phyloP scores from a whole-genome alignment of 164 flowering plant genomes.

The Nymphaea thermarum region DNA sequence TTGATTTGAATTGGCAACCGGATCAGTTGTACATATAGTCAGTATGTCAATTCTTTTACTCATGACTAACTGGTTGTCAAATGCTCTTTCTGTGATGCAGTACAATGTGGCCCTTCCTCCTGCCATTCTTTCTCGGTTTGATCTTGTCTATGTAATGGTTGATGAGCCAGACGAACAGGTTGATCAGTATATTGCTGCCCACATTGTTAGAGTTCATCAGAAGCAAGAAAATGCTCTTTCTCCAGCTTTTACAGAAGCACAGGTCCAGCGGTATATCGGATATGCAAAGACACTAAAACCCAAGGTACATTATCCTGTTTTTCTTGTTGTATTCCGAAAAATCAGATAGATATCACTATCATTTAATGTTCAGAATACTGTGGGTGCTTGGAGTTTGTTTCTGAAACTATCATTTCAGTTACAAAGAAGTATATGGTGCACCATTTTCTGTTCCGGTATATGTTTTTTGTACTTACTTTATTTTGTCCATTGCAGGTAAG shows the following conservation, averaged over 20 bases:
- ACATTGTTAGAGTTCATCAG: slow-evolving; percentile 92
- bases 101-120: slow-evolving; percentile 99
- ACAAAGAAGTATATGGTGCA: neutral
- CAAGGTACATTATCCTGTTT: slow-evolving; percentile 34
- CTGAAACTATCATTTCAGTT: neutral
- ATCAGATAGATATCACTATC: no score
- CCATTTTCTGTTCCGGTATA: neutral
- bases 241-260: slow-evolving; percentile 73
- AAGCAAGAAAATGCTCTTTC: slow-evolving; percentile 79
- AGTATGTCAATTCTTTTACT: no score
- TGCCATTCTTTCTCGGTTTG: slow-evolving; percentile 96
- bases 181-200: slow-evolving; percentile 91
- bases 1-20: no score
- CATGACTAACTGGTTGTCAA: neutral
- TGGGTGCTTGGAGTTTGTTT: neutral
- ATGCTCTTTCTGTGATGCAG: slow-evolving; percentile 24
- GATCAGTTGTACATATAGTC: no score
- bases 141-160: slow-evolving; percentile 93
- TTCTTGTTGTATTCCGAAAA: neutral
- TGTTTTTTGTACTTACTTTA: neutral
- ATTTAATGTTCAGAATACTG: neutral
- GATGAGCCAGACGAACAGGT: slow-evolving; percentile 94
- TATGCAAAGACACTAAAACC: slow-evolving; percentile 90
- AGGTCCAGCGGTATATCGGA: slow-evolving; percentile 81
- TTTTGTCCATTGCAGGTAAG: slow-evolving; percentile 35